Conservation (phyloP, 805 yeast species). For the Starmerella khaoyaiensis region DNA sequence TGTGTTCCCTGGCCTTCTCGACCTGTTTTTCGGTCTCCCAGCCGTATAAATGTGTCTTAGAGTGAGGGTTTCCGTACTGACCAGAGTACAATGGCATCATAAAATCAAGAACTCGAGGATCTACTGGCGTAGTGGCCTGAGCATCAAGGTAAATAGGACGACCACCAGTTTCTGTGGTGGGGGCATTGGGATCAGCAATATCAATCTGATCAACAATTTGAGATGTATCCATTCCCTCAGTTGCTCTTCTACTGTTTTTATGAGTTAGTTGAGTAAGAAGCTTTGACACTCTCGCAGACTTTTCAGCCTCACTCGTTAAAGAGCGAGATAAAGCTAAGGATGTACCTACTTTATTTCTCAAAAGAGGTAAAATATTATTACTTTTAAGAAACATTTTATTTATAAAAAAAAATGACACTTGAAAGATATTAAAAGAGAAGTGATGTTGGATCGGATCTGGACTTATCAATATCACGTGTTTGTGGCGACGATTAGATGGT, state of each 20-base stretch:
- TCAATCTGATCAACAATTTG: neutral
- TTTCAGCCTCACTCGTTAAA: constrained; percentile 15
- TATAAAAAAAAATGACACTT: too few species aligned
- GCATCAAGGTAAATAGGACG: constrained; percentile 93
- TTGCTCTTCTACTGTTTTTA: constrained; percentile 8
- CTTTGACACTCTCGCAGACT: constrained; percentile 10
- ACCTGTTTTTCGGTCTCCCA: constrained; percentile 96
- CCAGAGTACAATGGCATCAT: constrained; percentile 48
- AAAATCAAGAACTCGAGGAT: constrained; percentile 69
- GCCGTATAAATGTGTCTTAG: constrained; percentile 92
- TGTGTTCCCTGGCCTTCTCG: constrained; percentile 68
- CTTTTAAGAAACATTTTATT: too few species aligned
- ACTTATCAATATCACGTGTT: too few species aligned
- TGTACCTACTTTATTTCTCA: too few species aligned
- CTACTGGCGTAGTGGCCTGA: constrained; percentile 98
- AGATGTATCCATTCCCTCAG: constrained; percentile 10
- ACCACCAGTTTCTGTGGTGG: constrained; percentile 24
- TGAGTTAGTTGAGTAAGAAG: constrained; percentile 16
- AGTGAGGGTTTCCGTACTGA: constrained; percentile 93
- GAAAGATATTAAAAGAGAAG: too few species aligned
- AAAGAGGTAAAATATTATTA: too few species aligned
- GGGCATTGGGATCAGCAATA: constrained; percentile 12
- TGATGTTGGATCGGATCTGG: too few species aligned
- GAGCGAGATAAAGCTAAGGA: too few species aligned
- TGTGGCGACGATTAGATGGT: too few species aligned